Conservation (phyloP, 1,139 yeast species). For the Saccharomyces hybrid region DNA sequence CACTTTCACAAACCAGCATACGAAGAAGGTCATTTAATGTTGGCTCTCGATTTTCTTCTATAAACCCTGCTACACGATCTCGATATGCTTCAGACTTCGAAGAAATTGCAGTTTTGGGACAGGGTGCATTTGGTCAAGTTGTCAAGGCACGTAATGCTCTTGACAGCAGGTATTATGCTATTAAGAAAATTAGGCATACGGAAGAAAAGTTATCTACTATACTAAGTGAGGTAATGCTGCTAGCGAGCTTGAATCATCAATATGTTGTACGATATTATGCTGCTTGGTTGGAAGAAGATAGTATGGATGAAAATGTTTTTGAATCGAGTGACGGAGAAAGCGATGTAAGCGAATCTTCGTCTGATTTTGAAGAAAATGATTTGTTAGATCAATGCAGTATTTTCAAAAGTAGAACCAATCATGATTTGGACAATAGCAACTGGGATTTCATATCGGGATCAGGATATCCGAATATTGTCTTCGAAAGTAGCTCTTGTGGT, state of each 20-base stretch:
- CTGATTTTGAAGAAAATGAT: conserved; percentile 14
- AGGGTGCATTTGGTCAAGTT: conserved; percentile 96
- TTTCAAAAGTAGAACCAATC: conserved; percentile 25
- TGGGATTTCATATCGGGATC: conserved; percentile 66
- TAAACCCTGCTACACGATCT: conserved; percentile 36
- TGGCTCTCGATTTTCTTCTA: conserved; percentile 33
- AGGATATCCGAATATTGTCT: conserved; percentile 50
- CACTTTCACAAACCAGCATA: conserved; percentile 14
- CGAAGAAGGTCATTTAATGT: conserved; percentile 37
- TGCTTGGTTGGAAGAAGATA: conserved; percentile 88
- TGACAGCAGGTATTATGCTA: conserved; percentile 92
- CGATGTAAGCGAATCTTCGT: conserved; percentile 10
- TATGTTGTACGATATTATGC: conserved; percentile 94
- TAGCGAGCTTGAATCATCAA: conserved; percentile 89
- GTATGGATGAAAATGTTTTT: conserved; percentile 40
- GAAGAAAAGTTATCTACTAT: conserved; percentile 73
- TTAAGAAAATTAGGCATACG: conserved; percentile 81
- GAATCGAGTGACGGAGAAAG: conserved; percentile 31
- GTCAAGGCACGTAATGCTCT: conserved; percentile 88
- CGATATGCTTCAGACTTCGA: conserved; percentile 81
- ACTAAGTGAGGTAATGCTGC: conserved; percentile 80
- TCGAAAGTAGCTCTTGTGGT: conserved; percentile 42
- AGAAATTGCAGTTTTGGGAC: conserved; percentile 85
- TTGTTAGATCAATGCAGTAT: conserved; percentile 25
- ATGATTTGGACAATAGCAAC: conserved; percentile 19